phyloP scores from a whole-genome alignment of 2,329 filamentous ascomycete genomes.

The Stemphylium lycopersici region DNA sequence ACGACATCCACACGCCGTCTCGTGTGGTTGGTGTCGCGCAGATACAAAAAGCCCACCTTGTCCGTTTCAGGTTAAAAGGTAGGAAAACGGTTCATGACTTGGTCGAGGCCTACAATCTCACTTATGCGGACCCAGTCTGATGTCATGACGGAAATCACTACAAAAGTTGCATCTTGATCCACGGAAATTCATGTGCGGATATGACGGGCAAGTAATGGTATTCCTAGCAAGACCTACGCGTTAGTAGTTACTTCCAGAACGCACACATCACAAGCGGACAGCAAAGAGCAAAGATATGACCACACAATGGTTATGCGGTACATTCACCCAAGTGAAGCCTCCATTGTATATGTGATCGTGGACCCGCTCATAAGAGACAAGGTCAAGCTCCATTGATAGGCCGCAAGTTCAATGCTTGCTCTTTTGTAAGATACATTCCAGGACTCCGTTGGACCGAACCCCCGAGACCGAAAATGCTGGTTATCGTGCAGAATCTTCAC shows the following conservation, averaged over 20 bases:
- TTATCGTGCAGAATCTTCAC: constrained; percentile 44
- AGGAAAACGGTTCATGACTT: too few relatives aligned
- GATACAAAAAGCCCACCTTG: too few relatives aligned
- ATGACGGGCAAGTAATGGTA: background rate
- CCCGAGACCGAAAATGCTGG: constrained; percentile 49
- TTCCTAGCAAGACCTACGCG: background rate
- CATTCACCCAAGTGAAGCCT: constrained; percentile 64
- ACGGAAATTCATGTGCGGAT: background rate
- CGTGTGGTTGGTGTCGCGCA: too few relatives aligned
- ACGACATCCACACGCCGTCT: too few relatives aligned
- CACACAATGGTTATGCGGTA: constrained; percentile 64
- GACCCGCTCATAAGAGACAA: constrained; percentile 45
- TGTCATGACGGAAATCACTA: background rate
- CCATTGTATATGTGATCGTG: constrained; percentile 59
- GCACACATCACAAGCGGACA: constrained; percentile 31
- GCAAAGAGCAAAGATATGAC: constrained; percentile 38
- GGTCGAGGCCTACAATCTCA: too few relatives aligned
- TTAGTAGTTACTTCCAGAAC: constrained; percentile 11
- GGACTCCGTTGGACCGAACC: constrained; percentile 47
- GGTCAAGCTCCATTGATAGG: constrained; percentile 54
- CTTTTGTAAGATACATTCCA: constrained; percentile 51
- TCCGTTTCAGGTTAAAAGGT: too few relatives aligned
- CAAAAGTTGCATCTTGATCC: background rate
- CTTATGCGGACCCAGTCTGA: background rate
- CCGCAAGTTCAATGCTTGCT: constrained; percentile 50